Conservation (phyloP, 306 rosid species). For the Prosopis cineraria region DNA sequence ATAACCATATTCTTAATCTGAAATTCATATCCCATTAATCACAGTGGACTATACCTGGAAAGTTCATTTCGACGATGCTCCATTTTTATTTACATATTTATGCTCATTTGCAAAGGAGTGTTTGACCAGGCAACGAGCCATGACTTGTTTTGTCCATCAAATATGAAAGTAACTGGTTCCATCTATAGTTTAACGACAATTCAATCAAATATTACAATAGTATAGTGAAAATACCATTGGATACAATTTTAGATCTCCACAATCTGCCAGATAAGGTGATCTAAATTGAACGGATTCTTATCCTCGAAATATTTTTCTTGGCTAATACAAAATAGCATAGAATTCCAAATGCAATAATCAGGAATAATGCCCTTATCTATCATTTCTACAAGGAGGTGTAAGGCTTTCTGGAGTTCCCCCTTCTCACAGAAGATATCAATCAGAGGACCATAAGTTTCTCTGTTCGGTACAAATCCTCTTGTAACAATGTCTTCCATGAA, state of each 20-base stretch:
- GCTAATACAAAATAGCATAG: constrained; percentile 45
- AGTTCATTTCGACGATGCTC: not conserved
- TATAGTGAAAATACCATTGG: not conserved
- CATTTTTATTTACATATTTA: not conserved
- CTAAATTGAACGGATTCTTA: constrained; percentile 31
- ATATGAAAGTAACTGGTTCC: not conserved
- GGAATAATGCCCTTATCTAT: constrained; percentile 56
- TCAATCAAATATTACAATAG: not conserved
- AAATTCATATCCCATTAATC: not conserved
- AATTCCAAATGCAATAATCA: constrained; percentile 54
- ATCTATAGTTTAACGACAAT: not conserved
- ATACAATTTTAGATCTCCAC: constrained; percentile 26
- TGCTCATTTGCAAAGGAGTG: not conserved
- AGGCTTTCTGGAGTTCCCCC: constrained; percentile 60
- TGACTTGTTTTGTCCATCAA: not conserved
- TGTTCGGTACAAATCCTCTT: constrained; percentile 57
- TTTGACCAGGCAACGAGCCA: not conserved
- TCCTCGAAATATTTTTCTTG: constrained; percentile 40
- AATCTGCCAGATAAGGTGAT: constrained; percentile 31
- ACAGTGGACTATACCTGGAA: not conserved
- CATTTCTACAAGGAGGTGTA: constrained; percentile 51
- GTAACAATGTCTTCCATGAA: constrained; percentile 59
- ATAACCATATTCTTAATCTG: not conserved
- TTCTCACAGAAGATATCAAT: constrained; percentile 51
- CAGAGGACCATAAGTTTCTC: constrained; percentile 51